Percentiles rank a stretch among this genome's conserved stretches.
These are phyloP conservation scores for Oleoguttula mirabilis DNA, from an alignment of 495 filamentous ascomycete species.

Conservation along the genomic window DNA sequence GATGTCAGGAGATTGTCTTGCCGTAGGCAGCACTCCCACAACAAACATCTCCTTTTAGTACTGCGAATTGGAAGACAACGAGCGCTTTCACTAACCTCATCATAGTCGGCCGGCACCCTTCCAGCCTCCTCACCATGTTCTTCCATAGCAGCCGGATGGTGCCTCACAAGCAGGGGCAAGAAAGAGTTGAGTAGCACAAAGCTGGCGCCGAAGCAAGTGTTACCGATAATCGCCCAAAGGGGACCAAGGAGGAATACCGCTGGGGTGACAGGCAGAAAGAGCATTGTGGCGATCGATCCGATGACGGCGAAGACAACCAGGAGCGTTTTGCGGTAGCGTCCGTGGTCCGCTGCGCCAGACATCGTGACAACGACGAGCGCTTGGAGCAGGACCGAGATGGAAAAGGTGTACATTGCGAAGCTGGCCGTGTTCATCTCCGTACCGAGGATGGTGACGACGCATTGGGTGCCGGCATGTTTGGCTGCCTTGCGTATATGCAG, in stretches of 20 bases:
- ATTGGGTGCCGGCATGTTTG: slow-evolving; percentile 42
- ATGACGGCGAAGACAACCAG: slow-evolving; percentile 71
- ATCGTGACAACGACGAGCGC: slow-evolving; percentile 86
- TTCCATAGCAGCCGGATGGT: slow-evolving; percentile 50
- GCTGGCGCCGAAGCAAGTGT: slow-evolving; percentile 52
- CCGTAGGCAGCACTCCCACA: no score
- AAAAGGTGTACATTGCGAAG: slow-evolving; percentile 98
- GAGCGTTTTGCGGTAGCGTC: slow-evolving; percentile 79
- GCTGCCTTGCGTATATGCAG: neutral
- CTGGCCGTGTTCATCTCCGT: slow-evolving; percentile 87
- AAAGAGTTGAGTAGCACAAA: slow-evolving; percentile 38
- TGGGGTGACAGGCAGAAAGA: slow-evolving; percentile 67
- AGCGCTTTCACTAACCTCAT: no score
- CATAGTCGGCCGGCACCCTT: neutral
- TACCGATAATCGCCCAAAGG: slow-evolving; percentile 74
- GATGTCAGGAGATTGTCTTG: no score
- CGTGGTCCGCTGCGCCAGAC: slow-evolving; percentile 91
- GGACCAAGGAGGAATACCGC: slow-evolving; percentile 67
- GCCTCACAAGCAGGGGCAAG: slow-evolving; percentile 33
- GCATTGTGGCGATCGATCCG: slow-evolving; percentile 74
- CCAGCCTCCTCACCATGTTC: neutral
- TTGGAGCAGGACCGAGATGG: slow-evolving; percentile 78
- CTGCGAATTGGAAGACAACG: no score
- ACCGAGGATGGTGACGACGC: slow-evolving; percentile 70
- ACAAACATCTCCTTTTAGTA: no score